These are phyloP conservation scores for Kwoniella bestiolae DNA, from an alignment of 768 basidiomycete genomes.

Conservation along the genomic window DNA sequence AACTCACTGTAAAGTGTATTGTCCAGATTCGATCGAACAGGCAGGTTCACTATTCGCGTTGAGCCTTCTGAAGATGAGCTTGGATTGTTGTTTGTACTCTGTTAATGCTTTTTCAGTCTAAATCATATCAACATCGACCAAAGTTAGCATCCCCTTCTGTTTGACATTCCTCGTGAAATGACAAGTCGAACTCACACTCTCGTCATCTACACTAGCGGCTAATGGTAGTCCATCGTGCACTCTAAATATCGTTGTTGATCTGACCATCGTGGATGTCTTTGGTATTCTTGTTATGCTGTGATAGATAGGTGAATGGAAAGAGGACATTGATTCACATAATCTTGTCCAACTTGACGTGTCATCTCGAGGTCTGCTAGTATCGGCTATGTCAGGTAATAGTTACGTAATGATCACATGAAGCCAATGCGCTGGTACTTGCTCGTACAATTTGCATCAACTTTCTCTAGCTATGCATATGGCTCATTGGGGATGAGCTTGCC, in stretches of 20 bases:
- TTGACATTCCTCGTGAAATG: neutral
- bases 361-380: too few relatives aligned
- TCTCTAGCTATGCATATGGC: too few relatives aligned
- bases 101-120: slow-evolving; percentile 92
- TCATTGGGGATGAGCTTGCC: too few relatives aligned
- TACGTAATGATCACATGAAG: neutral
- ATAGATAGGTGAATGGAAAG: neutral
- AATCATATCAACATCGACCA: neutral
- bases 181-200: slow-evolving; percentile 67
- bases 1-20: slow-evolving; percentile 90
- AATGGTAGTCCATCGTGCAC: slow-evolving; percentile 68
- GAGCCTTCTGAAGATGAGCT: slow-evolving; percentile 92
- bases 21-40: slow-evolving; percentile 94
- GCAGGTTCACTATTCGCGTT: slow-evolving; percentile 91
- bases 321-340: neutral
- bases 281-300: neutral
- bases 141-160: neutral
- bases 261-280: slow-evolving; percentile 40
- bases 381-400: neutral
- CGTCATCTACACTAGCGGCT: slow-evolving; percentile 95
- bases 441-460: neutral
- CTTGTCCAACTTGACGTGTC: neutral
- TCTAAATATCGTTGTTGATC: slow-evolving; percentile 56
- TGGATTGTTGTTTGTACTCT: slow-evolving; percentile 98
- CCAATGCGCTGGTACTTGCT: neutral